These are phyloP conservation scores for Penicillium sp. DNA, from an alignment of 2,329 filamentous ascomycete genomes.

Conservation along the genomic window DNA sequence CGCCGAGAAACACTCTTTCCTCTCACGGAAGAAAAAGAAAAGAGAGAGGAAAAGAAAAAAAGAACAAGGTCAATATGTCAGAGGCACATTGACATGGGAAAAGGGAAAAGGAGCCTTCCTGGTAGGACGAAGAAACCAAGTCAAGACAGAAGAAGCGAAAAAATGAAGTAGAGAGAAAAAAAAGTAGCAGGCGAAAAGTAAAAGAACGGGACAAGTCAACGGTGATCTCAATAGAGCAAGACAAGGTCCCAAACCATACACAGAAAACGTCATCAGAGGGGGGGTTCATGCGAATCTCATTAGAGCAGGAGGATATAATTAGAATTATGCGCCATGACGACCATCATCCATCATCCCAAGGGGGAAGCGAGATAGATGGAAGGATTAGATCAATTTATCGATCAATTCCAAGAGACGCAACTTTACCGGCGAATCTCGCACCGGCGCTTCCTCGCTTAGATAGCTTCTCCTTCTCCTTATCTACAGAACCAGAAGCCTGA, in stretches of 20 bases:
- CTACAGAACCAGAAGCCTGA: conserved; percentile 36
- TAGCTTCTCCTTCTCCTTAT: conserved; percentile 68
- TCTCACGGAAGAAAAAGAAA: too few species aligned
- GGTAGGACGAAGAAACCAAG: not conserved
- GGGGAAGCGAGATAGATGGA: too few species aligned
- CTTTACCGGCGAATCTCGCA: conserved; percentile 64
- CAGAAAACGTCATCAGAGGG: conserved; percentile 20
- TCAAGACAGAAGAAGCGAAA: not conserved
- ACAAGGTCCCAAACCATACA: conserved; percentile 13
- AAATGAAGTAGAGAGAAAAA: not conserved
- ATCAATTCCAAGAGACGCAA: conserved; percentile 49
- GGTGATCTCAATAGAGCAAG: too few species aligned
- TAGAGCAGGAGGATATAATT: conserved; percentile 24
- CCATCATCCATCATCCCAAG: too few species aligned
- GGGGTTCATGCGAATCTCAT: conserved; percentile 28
- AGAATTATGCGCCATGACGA: too few species aligned
- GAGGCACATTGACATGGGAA: not conserved
- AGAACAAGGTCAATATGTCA: not conserved
- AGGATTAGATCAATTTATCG: too few species aligned
- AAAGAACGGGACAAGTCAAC: too few species aligned
- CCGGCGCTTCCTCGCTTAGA: conserved; percentile 81
- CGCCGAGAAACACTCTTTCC: too few species aligned
- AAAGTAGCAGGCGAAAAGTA: not conserved
- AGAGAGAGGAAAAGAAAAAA: not conserved
- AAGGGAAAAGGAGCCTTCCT: not conserved